Evolutionary conservation across 441 rosid genomes (phyloP), one percentile per base, ranked within the genome.

Genomic region (Corymbia citriodora): DNA sequence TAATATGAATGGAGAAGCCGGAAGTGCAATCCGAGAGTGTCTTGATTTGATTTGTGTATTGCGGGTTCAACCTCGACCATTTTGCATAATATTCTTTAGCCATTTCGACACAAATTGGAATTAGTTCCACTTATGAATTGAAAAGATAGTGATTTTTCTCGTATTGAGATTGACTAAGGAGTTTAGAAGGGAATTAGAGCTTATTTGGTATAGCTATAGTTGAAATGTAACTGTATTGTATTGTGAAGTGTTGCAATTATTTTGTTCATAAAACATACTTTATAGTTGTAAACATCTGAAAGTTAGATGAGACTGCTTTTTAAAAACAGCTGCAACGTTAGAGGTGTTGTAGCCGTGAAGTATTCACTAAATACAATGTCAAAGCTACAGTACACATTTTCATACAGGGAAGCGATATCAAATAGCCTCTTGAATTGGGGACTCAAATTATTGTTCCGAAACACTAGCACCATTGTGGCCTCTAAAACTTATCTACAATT

Each of bases 301-400:
- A 53, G 13, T 59, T 59, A 29, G 6, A 59, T 57, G 25, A 57
- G 23, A 57, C 1, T 0, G 25, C 63, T 57, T 23, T 23, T 0
- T 9, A 0, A 57, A 57, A 57, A 57, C 27, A 21, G 63, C 4
- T 10, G 63, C 1, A 57, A 57, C 29, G 3, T 57, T 21, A 23
- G 29, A 4, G 6, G 63, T 57, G 23, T 0, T 4, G 1, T 4
- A 1, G 1, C 23, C 21, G 29, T 57, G 23, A 17, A 57, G 0
- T 1, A 57, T 57, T 57, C 0, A 1, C 63, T 27, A 57, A 57
- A 1, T 57, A 57, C 11, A 57, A 21, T 57, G 21, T 57, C 21
- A 57, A 57, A 57, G 63, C 63, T 17, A 11, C 29, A 23, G 23
- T 57, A 57, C 29, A 57, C 29, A 57, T 57, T 25, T 23, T 23